Percentiles rank a stretch among this genome's conserved stretches.
Conservation (phyloP, 1,284 basidiomycete species). For the Marasmius oreades region DNA sequence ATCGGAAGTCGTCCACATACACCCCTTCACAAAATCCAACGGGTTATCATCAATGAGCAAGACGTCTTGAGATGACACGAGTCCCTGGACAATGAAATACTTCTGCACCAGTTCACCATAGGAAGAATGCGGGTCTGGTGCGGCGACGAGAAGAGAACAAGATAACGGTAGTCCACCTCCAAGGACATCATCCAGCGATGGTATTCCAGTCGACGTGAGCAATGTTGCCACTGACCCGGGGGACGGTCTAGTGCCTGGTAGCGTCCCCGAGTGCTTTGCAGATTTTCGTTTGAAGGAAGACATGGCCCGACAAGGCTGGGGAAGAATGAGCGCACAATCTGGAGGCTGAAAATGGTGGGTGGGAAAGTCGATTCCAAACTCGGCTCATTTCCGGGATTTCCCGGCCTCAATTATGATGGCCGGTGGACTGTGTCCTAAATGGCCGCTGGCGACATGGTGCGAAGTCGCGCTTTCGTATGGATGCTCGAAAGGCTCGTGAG, state of each 20-base stretch:
- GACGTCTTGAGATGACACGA: conserved; percentile 68
- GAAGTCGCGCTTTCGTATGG: conserved; percentile 4
- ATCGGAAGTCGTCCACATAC: conserved; percentile 72
- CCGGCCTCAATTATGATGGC: no score
- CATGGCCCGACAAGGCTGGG: conserved; percentile 37
- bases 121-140: conserved; percentile 81
- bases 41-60: conserved; percentile 65
- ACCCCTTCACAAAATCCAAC: conserved; percentile 55
- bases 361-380: not conserved
- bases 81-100: conserved; percentile 86
- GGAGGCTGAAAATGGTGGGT: no score
- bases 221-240: conserved; percentile 58
- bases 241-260: conserved; percentile 63
- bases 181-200: conserved; percentile 94
- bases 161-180: conserved; percentile 91
- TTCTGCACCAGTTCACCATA: conserved; percentile 87
- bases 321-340: not conserved
- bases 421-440: no score
- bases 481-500: not conserved
- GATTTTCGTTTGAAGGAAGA: conserved; percentile 83
- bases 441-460: no score
- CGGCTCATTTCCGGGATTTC: no score
- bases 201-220: conserved; percentile 84
- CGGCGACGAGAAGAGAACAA: conserved; percentile 68
- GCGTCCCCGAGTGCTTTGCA: conserved; percentile 35